Conservation (phyloP, 2,329 filamentous ascomycete species). For the Colletotrichum sp. region DNA sequence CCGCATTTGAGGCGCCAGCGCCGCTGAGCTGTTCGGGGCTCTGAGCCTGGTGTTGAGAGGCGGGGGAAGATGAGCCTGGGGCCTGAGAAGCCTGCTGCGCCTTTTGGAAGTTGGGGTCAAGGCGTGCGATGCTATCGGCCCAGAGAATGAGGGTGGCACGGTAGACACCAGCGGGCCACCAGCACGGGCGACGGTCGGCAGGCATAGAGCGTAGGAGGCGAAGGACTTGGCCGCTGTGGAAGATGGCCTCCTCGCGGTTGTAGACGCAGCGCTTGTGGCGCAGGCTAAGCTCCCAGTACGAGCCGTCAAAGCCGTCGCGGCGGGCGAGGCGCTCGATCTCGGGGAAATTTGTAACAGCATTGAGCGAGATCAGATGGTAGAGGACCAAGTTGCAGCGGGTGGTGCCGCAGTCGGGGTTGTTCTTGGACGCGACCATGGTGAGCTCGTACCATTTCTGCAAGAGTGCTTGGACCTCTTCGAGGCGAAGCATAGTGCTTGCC, state of each 20-base stretch:
- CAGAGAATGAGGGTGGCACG: slow-evolving; percentile 69
- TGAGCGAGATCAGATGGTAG: slow-evolving; percentile 74
- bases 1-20: neutral
- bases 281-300: slow-evolving; percentile 57
- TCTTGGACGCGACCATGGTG: slow-evolving; percentile 59
- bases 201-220: slow-evolving; percentile 66
- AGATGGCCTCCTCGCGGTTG: slow-evolving; percentile 66
- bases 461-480: slow-evolving; percentile 69
- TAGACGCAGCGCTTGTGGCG: slow-evolving; percentile 69
- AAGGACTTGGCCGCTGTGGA: slow-evolving; percentile 72
- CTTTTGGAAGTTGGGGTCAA: slow-evolving; percentile 35
- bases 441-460: slow-evolving; percentile 72
- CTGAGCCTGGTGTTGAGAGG: neutral
- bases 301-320: slow-evolving; percentile 61
- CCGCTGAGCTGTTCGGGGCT: slow-evolving; percentile 11
- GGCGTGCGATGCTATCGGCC: slow-evolving; percentile 60
- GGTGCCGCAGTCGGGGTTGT: slow-evolving; percentile 61
- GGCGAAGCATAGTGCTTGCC: slow-evolving; percentile 61
- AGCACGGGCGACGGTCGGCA: slow-evolving; percentile 64
- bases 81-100: neutral
- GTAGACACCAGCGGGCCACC: slow-evolving; percentile 76
- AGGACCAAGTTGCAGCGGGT: slow-evolving; percentile 71
- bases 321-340: slow-evolving; percentile 72
- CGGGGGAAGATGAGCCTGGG: slow-evolving; percentile 17
- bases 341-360: slow-evolving; percentile 70